Base-by-base conservation (phyloP, 1,139 yeast genomes). In the Scheffersomyces quercinus region DNA sequence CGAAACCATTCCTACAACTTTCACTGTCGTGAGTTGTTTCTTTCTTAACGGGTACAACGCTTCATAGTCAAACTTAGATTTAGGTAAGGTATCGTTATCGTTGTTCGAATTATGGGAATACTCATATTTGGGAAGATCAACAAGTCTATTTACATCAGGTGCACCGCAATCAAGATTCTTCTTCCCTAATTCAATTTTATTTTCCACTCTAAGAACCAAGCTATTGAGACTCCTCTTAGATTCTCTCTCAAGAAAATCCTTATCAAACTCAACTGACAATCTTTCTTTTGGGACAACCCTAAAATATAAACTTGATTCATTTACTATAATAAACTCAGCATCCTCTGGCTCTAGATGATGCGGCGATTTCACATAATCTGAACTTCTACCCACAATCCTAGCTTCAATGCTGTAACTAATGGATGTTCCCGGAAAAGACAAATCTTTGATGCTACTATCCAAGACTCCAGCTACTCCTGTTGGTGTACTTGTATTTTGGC, bases 341-440 rank as follows among this genome's bases (percentile, higher is more conserved):
- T 44, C 43, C 34, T 51, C 55, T 12, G 46, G 26, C 8, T 20
- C 26, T 20, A 20, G 26, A 6, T 5, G 8, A 20, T 20, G 26
- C 48, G 51, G 35, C 37, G 45, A 35, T 50, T 49, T 47, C 26
- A 53, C 55, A 51, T 68, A 67, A 13, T 62, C 64, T 3, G 64
- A 55, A 10, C 64, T 58, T 41, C 60, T 61, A 1, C 75, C 74
- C 36, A 72, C 64, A 13, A 70, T 55, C 34, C 73, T 54, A 0
- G 70, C 73, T 53, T 65, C 65, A 2, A 72, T 62, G 36, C 67
- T 57, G 46, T 70, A 72, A 41, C 68, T 59, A 15, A 71, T 56
- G 5, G 70, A 60, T 2, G 70, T 55, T 42, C 66, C 72, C 0
- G 60, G 49, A 43, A 68, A 63, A 3, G 65, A 56, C 44, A 63